Evolutionary conservation across 116 monocot genomes (phyloP).

Genomic region (Phalaenopsis hybrid): DNA sequence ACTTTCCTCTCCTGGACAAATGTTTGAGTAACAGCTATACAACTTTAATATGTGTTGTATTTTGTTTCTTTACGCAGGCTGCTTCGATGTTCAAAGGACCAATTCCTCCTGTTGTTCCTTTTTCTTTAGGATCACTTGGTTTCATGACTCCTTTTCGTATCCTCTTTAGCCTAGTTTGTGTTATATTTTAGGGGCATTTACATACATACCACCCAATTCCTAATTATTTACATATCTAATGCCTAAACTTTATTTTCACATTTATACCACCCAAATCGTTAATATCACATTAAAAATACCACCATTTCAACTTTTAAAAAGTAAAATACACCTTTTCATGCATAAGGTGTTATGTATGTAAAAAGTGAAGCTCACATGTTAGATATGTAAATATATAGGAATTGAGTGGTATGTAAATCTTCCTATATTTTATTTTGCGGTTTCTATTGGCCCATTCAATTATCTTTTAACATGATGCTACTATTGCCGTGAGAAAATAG

Average conservation of each 20-base stretch:
- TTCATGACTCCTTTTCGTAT: conserved; percentile 99
- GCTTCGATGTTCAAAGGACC: conserved; percentile 98
- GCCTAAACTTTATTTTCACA: no score
- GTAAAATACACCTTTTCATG: no score
- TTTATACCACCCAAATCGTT: no score
- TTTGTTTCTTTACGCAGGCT: conserved; percentile 45
- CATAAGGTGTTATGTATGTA: no score
- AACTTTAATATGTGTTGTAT: not conserved
- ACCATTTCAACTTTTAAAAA: no score
- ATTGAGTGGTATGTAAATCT: not conserved
- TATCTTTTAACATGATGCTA: not conserved
- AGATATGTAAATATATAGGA: no score
- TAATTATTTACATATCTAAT: no score
- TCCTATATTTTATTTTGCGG: not conserved
- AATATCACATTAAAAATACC: no score
- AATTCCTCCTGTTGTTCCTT: conserved; percentile 82
- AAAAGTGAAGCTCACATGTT: no score
- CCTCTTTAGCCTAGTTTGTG: conserved; percentile 18
- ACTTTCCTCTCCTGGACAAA: not conserved
- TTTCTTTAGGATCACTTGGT: conserved; percentile 91
- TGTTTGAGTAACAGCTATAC: not conserved
- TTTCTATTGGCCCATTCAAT: not conserved
- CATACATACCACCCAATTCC: no score
- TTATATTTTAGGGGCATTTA: not conserved
- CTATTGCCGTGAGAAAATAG: not conserved